phyloP scores from a whole-genome alignment of 306 rosid species.

The Pueraria montana region DNA sequence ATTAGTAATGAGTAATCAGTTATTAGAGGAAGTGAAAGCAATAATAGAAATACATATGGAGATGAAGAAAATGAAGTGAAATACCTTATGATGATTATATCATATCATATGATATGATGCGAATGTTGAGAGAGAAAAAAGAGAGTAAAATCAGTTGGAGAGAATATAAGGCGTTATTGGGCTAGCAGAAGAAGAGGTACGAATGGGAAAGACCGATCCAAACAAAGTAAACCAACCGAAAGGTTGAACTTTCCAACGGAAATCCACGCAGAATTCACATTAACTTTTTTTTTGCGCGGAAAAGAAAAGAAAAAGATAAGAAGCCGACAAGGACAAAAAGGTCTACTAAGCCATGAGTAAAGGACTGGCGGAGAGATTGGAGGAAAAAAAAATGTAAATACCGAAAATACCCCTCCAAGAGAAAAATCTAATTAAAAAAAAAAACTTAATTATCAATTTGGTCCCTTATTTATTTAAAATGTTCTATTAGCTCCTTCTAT shows the following conservation, averaged over 20 bases:
- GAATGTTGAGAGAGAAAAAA: constrained; percentile 33
- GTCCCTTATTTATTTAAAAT: too few relatives aligned
- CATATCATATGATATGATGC: background rate
- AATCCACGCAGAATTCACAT: constrained; percentile 58
- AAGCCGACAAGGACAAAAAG: constrained; percentile 62
- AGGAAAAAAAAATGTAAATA: background rate
- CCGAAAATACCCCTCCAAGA: too few relatives aligned
- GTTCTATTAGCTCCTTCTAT: too few relatives aligned
- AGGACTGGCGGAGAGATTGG: background rate
- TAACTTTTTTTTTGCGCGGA: constrained; percentile 10
- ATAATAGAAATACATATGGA: constrained; percentile 26
- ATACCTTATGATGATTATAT: constrained; percentile 43
- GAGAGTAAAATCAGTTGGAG: constrained; percentile 44
- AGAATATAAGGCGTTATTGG: constrained; percentile 1
- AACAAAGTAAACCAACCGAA: constrained; percentile 50
- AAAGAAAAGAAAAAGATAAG: constrained; percentile 33
- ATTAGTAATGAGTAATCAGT: background rate
- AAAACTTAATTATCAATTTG: too few relatives aligned
- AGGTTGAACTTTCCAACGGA: constrained; percentile 72
- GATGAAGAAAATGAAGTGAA: constrained; percentile 38
- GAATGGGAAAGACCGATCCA: constrained; percentile 35
- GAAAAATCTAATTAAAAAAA: too few relatives aligned
- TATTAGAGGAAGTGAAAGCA: constrained; percentile 36
- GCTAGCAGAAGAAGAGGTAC: background rate
- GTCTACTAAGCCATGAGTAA: constrained; percentile 55